A percentile compares a stretch with the other conserved stretches of the same genome.
These are phyloP conservation scores for Coccomyxa sp. DNA, from an alignment of 139 green algal species.

Conservation along the genomic window DNA sequence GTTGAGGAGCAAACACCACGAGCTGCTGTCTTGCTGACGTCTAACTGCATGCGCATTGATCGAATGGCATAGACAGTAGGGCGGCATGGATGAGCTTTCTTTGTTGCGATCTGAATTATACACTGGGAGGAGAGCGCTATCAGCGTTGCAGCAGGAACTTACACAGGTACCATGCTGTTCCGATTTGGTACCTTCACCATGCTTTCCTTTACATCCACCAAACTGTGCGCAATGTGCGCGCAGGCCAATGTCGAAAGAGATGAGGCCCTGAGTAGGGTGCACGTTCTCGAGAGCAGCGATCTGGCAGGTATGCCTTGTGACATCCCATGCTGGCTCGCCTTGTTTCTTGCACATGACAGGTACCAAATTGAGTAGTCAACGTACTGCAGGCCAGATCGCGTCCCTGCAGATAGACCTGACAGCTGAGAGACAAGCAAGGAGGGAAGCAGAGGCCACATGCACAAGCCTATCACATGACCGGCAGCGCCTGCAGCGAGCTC, in stretches of 20 bases:
- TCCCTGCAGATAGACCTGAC: not conserved
- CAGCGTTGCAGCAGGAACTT: not conserved
- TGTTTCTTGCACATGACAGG: not conserved
- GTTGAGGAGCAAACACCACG: no score
- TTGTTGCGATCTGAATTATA: not conserved
- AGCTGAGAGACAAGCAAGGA: not conserved
- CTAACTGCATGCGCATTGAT: not conserved
- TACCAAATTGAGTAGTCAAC: not conserved
- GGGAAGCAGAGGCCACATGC: not conserved
- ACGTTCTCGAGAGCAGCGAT: not conserved
- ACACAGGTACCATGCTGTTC: not conserved
- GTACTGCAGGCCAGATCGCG: not conserved
- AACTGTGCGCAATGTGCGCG: not conserved
- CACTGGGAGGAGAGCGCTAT: not conserved
- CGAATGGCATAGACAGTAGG: not conserved
- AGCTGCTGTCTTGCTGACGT: no score
- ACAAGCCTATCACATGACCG: not conserved
- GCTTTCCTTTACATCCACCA: not conserved
- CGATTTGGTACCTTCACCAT: not conserved
- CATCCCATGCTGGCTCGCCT: not conserved
- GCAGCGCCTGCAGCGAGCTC: constrained; percentile 12
- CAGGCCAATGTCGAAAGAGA: not conserved
- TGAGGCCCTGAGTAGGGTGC: not conserved
- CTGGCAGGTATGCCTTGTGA: not conserved
- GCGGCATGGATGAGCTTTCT: not conserved